These are phyloP conservation scores for Tetrahymena borealis DNA, from an alignment of 73 alveolate genomes.

Conservation along the genomic window DNA sequence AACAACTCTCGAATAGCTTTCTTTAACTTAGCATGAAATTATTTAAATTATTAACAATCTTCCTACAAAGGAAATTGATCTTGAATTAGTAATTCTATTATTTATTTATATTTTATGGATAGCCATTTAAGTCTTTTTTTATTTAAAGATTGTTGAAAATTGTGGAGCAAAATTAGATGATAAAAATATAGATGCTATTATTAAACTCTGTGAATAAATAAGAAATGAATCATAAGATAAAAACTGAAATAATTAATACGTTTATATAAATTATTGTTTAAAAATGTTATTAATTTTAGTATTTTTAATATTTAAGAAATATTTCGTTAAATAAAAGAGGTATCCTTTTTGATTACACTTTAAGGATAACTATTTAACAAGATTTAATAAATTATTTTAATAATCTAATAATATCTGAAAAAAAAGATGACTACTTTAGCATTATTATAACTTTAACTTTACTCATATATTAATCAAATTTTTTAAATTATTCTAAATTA, in stretches of 20 bases:
- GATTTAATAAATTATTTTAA: too few species aligned
- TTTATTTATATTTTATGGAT: not conserved
- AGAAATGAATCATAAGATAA: not conserved
- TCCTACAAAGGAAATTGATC: not conserved
- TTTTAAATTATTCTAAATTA: too few species aligned
- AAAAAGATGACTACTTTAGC: too few species aligned
- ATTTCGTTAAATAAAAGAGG: too few species aligned
- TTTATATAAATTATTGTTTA: not conserved
- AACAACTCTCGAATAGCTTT: not conserved
- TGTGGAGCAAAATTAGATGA: not conserved
- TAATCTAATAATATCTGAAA: too few species aligned
- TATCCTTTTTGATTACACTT: too few species aligned
- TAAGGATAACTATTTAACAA: too few species aligned
- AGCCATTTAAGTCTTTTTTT: not conserved
- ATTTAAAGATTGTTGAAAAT: not conserved
- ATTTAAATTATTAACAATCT: not conserved
- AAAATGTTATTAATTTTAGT: too few species aligned
- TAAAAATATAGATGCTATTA: not conserved
- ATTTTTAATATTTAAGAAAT: too few species aligned
- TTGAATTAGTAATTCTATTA: not conserved
- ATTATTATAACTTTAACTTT: too few species aligned
- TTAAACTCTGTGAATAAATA: not conserved
- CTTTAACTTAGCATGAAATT: not conserved
- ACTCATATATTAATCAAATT: too few species aligned
- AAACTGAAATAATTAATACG: not conserved